Base-by-base conservation (phyloP, 2,329 filamentous ascomycete species). In the Penicillium freii region DNA sequence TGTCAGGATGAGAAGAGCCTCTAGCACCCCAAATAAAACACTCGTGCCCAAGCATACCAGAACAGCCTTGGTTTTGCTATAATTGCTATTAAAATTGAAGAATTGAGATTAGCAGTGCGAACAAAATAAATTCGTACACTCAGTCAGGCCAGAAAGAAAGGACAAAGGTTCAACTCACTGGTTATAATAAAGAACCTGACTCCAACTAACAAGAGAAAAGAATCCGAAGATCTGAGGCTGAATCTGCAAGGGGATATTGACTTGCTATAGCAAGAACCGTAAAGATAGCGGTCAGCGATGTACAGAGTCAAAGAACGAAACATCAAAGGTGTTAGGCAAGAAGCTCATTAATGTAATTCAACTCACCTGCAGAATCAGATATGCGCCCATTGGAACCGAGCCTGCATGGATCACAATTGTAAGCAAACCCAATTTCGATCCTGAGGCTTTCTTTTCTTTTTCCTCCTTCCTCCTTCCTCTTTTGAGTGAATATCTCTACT, bases 1-100 rank as follows among this genome's bases (percentile, higher is more conserved):
- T 0, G 81, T 82, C 15, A 88, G 62, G 57, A 88, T 82, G 27
- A 88, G 72, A 15, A 83, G 75, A 1, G 78, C 73, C 66, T 88
- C 82, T 19, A 83, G 67, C 0, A 82, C 81, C 1, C 75, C 84
- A 62, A 85, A 84, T 5, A 77, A 53, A 2, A 69, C 61, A 3
- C 74, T 75, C 1, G 78, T 74, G 1, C 62, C 69, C 0, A 81
- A 36, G 1, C 76, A 80, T 1, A 79, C 43, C 0, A 76, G 36
- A 1, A 73, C 68, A 1, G 80, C 80, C 56, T 79, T 84, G 76
- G 78, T 79, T 2, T 75, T 74, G 46, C 78, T 81, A 58, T 64
- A 62, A 11, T 63, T 49, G 59, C 69, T 71, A 58, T 59, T 31
- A 4, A 25, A 53, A 23, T n/a, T 13, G n/a, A 29, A 25, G 6